A percentile compares a stretch with the other conserved stretches of the same genome.
These are phyloP conservation scores for Aspergillus sclerotialis DNA, from an alignment of 2,329 filamentous ascomycete genomes.

Conservation along the genomic window DNA sequence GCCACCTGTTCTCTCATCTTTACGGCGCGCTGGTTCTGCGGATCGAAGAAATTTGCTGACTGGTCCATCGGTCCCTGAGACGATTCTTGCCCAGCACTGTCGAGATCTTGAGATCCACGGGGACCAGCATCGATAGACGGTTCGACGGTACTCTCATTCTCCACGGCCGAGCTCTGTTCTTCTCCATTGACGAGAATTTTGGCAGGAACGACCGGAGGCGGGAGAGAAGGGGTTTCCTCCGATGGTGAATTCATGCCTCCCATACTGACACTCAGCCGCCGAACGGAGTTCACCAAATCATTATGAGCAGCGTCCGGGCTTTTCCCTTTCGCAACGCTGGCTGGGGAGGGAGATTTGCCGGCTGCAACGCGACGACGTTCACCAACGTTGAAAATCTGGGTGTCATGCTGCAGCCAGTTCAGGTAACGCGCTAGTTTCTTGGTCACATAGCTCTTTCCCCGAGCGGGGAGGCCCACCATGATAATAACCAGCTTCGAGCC, in stretches of 20 bases:
- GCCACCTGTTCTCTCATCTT: slow-evolving; percentile 86
- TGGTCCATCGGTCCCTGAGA: slow-evolving; percentile 64
- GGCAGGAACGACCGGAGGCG: slow-evolving; percentile 37
- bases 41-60: slow-evolving; percentile 89
- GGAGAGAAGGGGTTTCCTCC: slow-evolving; percentile 26
- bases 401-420: slow-evolving; percentile 96
- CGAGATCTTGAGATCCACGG: slow-evolving; percentile 10
- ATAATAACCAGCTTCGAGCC: slow-evolving; percentile 95
- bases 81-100: slow-evolving; percentile 17
- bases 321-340: slow-evolving; percentile 9
- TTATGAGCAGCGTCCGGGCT: slow-evolving; percentile 29
- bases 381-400: slow-evolving; percentile 94
- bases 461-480: slow-evolving; percentile 92
- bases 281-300: slow-evolving; percentile 38
- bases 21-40: slow-evolving; percentile 73
- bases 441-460: slow-evolving; percentile 97
- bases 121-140: slow-evolving; percentile 16
- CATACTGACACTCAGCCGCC: slow-evolving; percentile 35
- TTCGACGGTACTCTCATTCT: slow-evolving; percentile 18
- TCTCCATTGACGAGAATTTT: slow-evolving; percentile 56
- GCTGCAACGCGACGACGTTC: slow-evolving; percentile 76
- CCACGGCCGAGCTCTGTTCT: slow-evolving; percentile 23
- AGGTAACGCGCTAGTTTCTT: slow-evolving; percentile 95
- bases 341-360: slow-evolving; percentile 39
- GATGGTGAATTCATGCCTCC: slow-evolving; percentile 17